These are phyloP conservation scores for Adansonia grandidieri DNA, from an alignment of 441 rosid species.

Conservation along the genomic window DNA sequence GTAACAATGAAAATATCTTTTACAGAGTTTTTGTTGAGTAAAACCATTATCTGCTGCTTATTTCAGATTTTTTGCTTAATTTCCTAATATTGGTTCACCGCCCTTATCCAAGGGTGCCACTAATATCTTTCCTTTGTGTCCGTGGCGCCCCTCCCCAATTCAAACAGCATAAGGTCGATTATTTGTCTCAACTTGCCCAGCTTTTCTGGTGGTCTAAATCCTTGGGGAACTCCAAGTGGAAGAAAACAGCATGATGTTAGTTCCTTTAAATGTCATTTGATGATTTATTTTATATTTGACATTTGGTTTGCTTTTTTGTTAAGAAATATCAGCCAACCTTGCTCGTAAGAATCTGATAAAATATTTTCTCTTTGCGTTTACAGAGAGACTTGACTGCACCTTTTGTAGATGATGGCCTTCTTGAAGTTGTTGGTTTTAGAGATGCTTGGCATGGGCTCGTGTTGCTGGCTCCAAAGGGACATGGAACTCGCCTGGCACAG, in stretches of 20 bases:
- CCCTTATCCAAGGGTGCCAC: not conserved
- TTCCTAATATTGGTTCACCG: not conserved
- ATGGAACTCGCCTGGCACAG: conserved; percentile 97
- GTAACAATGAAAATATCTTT: not conserved
- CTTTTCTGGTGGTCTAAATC: conserved; percentile 93
- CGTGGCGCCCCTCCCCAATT: not conserved
- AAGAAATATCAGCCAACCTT: not conserved
- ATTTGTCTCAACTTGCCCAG: conserved; percentile 93
- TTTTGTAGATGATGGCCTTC: conserved; percentile 81
- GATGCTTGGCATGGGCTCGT: conserved; percentile 98
- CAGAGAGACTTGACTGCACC: conserved; percentile 92
- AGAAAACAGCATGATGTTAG: conserved; percentile 65
- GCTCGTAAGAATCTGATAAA: conserved; percentile 16
- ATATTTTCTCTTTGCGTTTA: conserved; percentile 24
- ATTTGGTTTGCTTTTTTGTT: not conserved
- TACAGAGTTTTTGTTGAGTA: not conserved
- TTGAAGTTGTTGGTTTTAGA: conserved; percentile 94
- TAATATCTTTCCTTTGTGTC: conserved; percentile 5
- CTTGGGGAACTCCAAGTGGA: conserved; percentile 82
- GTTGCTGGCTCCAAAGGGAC: conserved; percentile 84
- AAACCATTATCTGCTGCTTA: not conserved
- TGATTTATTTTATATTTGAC: not conserved
- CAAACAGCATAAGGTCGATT: conserved; percentile 81
- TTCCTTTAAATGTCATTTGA: conserved; percentile 21
- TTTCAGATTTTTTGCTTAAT: not conserved